Base-by-base conservation (phyloP, 2,329 filamentous ascomycete species). In the Magnaporthiopsis poae region DNA sequence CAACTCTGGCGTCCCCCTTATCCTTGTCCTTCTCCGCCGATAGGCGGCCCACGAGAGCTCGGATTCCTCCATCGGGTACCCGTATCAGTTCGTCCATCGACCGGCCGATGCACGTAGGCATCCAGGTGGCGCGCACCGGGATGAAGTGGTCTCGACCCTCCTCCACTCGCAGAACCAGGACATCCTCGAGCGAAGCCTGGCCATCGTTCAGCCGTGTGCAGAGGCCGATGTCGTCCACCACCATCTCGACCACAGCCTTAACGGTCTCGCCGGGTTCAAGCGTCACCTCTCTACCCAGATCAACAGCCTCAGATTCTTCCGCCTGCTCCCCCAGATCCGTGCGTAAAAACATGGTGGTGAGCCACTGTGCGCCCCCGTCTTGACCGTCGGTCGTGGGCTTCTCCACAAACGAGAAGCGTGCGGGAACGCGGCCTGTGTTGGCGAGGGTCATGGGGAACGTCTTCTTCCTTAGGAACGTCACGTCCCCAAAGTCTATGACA, bases 71-170 rank as follows among this genome's bases (percentile, higher is more conserved):
- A 13, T 84, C 93, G 0, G 95, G 93, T 5, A 97, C 86, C 25
- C 89, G 87, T 64, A 96, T 91, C 11, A 99, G 83, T 72, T 96
- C 93, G 68, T 93, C 89, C n/a, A 99, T 84, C 0, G 90, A 93
- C 56, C 91, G 87, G 0, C 91, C 91, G 63, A 98, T 90, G 71
- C 88, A 90, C 0, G 91, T 92, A 11, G 90, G 90, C 3, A 89
- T 80, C 94, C 95, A 99, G 1, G 78, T 80, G 0, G 86, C 95
- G 31, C 85, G 87, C 0, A 96, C 81, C 0, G 92, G 89, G 59
- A 99, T 86, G 74, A 99, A 99, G 74, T 98, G 90, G 72, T 99
- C 95, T 63, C 92, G 85, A 0, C 96, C 96, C 65, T 89, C 86
- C 13, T 87, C 83, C 5, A 99, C 90, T 0, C 92, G 88, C 11